Percentiles rank a stretch among this genome's conserved stretches.
Conservation (phyloP, 1,284 basidiomycete species). For the Cryptococcus floricola region DNA sequence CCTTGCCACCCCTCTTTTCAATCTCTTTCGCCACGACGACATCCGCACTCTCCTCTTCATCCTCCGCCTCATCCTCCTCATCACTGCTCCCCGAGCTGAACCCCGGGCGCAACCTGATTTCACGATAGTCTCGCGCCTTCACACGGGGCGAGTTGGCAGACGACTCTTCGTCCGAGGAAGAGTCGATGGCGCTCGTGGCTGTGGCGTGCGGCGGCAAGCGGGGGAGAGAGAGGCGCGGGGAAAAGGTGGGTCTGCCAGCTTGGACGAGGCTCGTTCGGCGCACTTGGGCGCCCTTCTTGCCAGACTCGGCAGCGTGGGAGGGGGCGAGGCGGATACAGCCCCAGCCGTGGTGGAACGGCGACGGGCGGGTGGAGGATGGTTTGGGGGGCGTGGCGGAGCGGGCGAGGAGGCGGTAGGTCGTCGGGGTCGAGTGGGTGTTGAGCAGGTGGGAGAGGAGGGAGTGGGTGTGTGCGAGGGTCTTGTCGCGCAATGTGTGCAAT, state of each 20-base stretch:
- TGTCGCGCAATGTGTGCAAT: conserved; percentile 46
- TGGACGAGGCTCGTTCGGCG: conserved; percentile 30
- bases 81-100: conserved; percentile 7
- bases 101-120: conserved; percentile 3
- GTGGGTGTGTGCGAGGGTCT: conserved; percentile 45
- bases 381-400: conserved; percentile 23
- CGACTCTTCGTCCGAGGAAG: neutral
- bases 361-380: neutral
- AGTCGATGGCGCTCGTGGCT: neutral
- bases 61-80: conserved; percentile 31
- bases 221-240: neutral
- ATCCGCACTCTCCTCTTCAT: conserved; percentile 39
- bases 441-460: conserved; percentile 38
- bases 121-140: conserved; percentile 19
- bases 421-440: conserved; percentile 29
- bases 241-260: neutral
- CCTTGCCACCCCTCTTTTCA: conserved; percentile 29
- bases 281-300: conserved; percentile 4
- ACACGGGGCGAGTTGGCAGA: conserved; percentile 15
- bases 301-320: neutral
- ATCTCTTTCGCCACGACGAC: conserved; percentile 35
- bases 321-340: conserved; percentile 44
- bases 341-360: conserved; percentile 26
- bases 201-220: neutral
- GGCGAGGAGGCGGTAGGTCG: conserved; percentile 43